Base-by-base conservation (phyloP, 345 rosid species). In the Populus alba region DNA sequence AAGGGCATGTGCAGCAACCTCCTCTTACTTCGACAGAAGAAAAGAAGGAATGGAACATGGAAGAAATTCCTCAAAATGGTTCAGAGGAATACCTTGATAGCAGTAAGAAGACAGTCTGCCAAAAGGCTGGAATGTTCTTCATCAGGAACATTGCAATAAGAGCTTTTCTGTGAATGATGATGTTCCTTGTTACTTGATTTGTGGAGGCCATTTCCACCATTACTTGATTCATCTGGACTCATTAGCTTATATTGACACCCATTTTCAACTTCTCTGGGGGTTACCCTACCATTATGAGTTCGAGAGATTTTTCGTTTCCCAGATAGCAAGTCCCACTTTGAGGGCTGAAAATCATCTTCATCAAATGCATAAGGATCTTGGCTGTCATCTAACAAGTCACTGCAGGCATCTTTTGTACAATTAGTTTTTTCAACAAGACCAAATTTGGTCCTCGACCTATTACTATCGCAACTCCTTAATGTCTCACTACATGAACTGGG, bases 291-390 rank as follows among this genome's bases (percentile, higher is more conserved):
- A 75, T 72, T 86, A 76, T 70, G 88, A 76, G 78, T 75, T 79
- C 38, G 84, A 73, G 89, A 75, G 53, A 75, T 82, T 70, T 84
- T 87, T 81, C 79, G 82, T 77, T 90, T 94, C 80, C 87, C 87
- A 43, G 84, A 88, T 10, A 86, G 82, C 59, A 88, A 72, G 57
- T 92, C 95, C 97, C 97, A 90, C 74, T 94, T 94, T 22, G 95
- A 89, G 70, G 92, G 95, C 79, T 79, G 86, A 74, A 88, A 88
- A 51, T 90, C 98, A 66, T 87, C 94, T 63, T 89, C 91, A 88
- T 89, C 91, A 85, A 94, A 96, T 72, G 98, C 91, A 74, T 38
- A 96, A 75, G 99, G 98, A 89, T 94, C 99, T 77, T 90, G 84
- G 67, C 85, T 76, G 66, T 88, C 89, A 77, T 87, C 91, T 47